These are phyloP conservation scores for Cryptosporidium canis DNA, from an alignment of 169 alveolate species.

Conservation along the genomic window DNA sequence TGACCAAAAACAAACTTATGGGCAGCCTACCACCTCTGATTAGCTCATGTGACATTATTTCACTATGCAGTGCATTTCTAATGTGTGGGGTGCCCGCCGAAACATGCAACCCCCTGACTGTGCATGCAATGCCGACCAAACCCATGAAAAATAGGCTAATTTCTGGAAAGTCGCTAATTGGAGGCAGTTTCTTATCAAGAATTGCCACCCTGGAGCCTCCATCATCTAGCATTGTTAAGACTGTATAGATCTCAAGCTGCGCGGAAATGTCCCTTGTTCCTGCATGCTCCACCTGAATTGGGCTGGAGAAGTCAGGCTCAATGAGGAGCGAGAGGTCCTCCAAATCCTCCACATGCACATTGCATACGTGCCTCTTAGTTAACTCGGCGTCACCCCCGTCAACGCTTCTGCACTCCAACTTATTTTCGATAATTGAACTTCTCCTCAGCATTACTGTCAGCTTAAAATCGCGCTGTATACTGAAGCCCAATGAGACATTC, in stretches of 20 bases:
- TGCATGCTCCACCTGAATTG: background rate
- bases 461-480: background rate
- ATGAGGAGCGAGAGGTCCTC: background rate
- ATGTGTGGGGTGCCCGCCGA: background rate
- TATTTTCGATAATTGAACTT: background rate
- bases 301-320: constrained; percentile 9
- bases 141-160: background rate
- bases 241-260: background rate
- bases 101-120: constrained; percentile 20
- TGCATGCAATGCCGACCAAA: background rate
- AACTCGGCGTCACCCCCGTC: background rate
- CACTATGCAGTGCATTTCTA: constrained; percentile 13
- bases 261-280: background rate
- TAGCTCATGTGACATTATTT: background rate
- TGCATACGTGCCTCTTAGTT: background rate
- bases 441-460: background rate
- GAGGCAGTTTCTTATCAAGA: background rate
- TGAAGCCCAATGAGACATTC: background rate
- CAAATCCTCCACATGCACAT: background rate
- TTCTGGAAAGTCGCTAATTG: background rate
- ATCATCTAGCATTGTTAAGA: background rate
- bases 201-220: background rate
- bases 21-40: constrained; percentile 7
- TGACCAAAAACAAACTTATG: constrained; percentile 4
- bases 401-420: background rate